Evolutionary conservation across 83 land plant species (phyloP).

Genomic region (Thuja plicata): DNA sequence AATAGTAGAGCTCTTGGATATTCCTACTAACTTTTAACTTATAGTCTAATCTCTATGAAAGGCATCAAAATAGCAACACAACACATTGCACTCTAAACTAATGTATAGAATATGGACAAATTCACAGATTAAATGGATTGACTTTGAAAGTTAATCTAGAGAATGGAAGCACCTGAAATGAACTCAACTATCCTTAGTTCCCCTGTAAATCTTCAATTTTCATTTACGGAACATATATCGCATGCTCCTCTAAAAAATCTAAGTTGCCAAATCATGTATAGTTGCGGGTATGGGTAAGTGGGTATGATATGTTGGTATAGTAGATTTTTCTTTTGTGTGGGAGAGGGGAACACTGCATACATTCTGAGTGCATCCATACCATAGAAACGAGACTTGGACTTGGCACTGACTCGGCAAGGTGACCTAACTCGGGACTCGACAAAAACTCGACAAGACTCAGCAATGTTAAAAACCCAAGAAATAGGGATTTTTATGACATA

Average conservation of each 20-base stretch:
- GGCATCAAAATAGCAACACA: neutral
- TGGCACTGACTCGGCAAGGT: too few relatives aligned
- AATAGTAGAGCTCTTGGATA: neutral
- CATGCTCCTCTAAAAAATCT: neutral
- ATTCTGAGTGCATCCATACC: too few relatives aligned
- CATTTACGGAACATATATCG: neutral
- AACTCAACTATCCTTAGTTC: neutral
- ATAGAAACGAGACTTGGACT: too few relatives aligned
- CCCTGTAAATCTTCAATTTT: neutral
- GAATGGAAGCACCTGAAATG: neutral
- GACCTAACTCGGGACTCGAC: too few relatives aligned
- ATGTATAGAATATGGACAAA: neutral
- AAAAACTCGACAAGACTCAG: too few relatives aligned
- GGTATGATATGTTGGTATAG: too few relatives aligned
- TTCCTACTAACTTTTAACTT: neutral
- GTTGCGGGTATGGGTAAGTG: too few relatives aligned
- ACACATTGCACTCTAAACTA: neutral
- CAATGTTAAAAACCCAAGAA: too few relatives aligned
- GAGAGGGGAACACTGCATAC: too few relatives aligned
- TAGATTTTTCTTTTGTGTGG: too few relatives aligned
- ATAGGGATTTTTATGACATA: too few relatives aligned
- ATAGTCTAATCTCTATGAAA: neutral
- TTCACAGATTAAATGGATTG: neutral
- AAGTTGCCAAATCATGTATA: too few relatives aligned
- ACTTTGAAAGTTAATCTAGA: neutral